Evolutionary conservation across 371 early-diverging fungal species (phyloP), one percentile per base, ranked within the genome.

Genomic region (Haplosporangium sp.): DNA sequence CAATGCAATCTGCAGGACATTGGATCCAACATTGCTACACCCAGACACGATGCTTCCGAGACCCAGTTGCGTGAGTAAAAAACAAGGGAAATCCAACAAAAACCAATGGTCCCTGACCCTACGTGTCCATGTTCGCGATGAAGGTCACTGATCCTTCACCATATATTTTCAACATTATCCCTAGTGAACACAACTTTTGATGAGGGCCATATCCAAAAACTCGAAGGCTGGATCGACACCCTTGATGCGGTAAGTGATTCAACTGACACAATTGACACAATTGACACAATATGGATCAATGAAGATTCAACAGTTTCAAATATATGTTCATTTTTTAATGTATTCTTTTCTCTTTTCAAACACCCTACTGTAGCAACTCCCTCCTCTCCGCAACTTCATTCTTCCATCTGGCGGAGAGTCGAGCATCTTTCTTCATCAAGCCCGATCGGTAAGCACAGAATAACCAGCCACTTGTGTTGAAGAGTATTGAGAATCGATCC

Each of bases 11-110:
- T 98, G 54, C 96, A 95, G 77, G 96, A 98, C 71, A 85, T 95
- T 21, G 95, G 95, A 1, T 91, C 95, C 36, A 95, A 95, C 81
- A 86, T 96, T 52, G 98, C 98, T 10, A 98, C 98, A 12, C 98
- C 98, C 48, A 83, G 95, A 45, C 81, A 81, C 23, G 74, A 84
- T 13, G 86, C 91, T 5, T 83, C 83, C 52, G 89, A 90, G 43
- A 46, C 59, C 51, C 80, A 84, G 59, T 72, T 88, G 54, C 81
- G 88, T 89, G 86, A 69, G 59, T 40, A 6, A 20, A 38, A 20
- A 59, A 23, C 3, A 2, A n/a, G 61, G 29, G 29, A 29, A 29
- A 29, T 29, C 29, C 29, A 29, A 29, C 29, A 29, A 29, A 29
- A 29, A 29, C 4, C 29, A 29, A 29, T 29, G 4, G 29, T 29